Evolutionary conservation across 805 yeast genomes (phyloP).

Genomic region (Cyberlindnera maclurae): DNA sequence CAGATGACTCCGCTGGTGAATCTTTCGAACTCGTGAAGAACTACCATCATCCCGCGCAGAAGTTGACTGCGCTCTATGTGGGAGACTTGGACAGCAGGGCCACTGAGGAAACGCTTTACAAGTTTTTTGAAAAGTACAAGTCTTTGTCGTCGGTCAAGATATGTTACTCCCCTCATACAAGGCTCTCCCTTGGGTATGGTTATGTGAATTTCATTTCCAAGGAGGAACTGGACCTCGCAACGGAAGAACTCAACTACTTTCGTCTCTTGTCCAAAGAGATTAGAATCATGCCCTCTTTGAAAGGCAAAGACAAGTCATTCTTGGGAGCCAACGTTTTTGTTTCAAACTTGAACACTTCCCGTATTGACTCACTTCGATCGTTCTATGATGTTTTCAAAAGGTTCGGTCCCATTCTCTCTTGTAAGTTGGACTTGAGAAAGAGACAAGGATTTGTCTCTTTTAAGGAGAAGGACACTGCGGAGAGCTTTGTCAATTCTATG

Average conservation of each 20-base stretch:
- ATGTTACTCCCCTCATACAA: conserved; percentile 46
- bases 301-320: conserved; percentile 33
- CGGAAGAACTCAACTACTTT: conserved; percentile 49
- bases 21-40: conserved; percentile 16
- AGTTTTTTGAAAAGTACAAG: conserved; percentile 35
- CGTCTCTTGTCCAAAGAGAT: conserved; percentile 35
- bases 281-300: conserved; percentile 49
- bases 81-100: conserved; percentile 52
- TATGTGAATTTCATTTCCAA: conserved; percentile 53
- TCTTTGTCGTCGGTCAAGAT: conserved; percentile 53
- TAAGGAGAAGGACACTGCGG: conserved; percentile 27
- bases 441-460: conserved; percentile 36
- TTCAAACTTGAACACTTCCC: conserved; percentile 30
- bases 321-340: conserved; percentile 46
- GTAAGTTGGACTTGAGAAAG: conserved; percentile 32
- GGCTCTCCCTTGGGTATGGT: conserved; percentile 62
- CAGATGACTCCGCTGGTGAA: conserved; percentile 6
- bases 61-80: conserved; percentile 35
- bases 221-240: conserved; percentile 47
- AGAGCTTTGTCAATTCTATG: conserved; percentile 25
- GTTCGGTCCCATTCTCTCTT: conserved; percentile 36
- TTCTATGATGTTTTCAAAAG: conserved; percentile 44
- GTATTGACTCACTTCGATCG: conserved; percentile 31
- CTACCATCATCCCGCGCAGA: conserved; percentile 5
- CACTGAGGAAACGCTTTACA: conserved; percentile 40